phyloP scores from a whole-genome alignment of 768 basidiomycete species.

The Mycena chlorophos region DNA sequence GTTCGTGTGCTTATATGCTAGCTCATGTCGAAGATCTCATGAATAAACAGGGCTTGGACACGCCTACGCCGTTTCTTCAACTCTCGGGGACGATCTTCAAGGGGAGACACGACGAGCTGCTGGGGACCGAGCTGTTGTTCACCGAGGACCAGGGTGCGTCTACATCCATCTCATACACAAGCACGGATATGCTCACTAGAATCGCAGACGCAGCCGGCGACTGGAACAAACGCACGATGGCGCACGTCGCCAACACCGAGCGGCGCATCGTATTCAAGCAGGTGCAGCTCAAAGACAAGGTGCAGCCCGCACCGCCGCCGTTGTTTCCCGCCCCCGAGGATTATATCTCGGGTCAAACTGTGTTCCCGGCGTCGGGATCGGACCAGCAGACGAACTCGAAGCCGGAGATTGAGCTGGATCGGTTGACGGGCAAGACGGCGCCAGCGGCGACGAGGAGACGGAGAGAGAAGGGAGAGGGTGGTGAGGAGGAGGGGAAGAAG shows the following conservation, averaged over 20 bases:
- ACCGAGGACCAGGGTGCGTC: constrained; percentile 61
- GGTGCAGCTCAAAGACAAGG: constrained; percentile 56
- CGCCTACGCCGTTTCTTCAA: constrained; percentile 74
- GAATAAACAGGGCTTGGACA: constrained; percentile 64
- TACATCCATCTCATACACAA: neutral
- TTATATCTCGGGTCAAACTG: constrained; percentile 1
- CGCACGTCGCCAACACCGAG: constrained; percentile 61
- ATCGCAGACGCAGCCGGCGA: constrained; percentile 46
- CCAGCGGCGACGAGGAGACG: constrained; percentile 5
- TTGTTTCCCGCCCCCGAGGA: neutral
- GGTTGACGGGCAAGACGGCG: constrained; percentile 31
- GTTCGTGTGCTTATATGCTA: neutral
- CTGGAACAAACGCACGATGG: constrained; percentile 49
- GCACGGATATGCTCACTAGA: constrained; percentile 4
- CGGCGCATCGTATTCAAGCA: constrained; percentile 74
- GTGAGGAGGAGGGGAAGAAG: neutral
- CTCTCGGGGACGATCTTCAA: constrained; percentile 74
- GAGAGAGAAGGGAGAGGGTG: neutral
- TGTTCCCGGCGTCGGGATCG: constrained; percentile 6
- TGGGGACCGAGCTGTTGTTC: constrained; percentile 79
- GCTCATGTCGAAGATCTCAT: neutral
- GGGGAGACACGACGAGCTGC: constrained; percentile 63
- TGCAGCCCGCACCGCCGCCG: constrained; percentile 6
- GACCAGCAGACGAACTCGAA: constrained; percentile 9
- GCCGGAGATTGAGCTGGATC: constrained; percentile 23